These are phyloP conservation scores for Ceratobasidium sp. DNA, from an alignment of 1,284 basidiomycete species.

Conservation along the genomic window DNA sequence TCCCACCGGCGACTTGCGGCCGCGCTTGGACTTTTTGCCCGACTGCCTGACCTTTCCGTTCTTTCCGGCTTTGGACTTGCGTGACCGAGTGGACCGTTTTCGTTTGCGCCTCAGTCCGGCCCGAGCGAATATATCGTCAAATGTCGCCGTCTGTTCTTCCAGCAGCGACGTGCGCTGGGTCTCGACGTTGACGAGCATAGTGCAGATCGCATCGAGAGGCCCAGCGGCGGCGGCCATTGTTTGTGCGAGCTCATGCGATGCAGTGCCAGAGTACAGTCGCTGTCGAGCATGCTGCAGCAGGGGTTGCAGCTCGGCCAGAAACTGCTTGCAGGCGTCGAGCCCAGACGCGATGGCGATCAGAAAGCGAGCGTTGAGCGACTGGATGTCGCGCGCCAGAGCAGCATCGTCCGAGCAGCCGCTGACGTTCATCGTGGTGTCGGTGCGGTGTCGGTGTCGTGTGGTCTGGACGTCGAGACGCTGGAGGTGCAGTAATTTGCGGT, in stretches of 20 bases:
- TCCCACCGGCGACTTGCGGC: constrained; percentile 28
- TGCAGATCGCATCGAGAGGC: not conserved
- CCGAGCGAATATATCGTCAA: not conserved
- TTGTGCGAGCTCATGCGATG: not conserved
- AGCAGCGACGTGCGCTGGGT: not conserved
- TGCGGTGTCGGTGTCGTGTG: not conserved
- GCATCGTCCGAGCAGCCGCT: constrained; percentile 11
- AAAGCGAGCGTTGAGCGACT: not conserved
- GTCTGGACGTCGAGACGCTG: too few relatives aligned
- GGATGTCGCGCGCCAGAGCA: constrained; percentile 6
- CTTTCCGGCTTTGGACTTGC: constrained; percentile 32
- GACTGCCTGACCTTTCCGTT: constrained; percentile 20
- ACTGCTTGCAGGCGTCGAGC: not conserved
- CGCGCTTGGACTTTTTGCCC: constrained; percentile 35
- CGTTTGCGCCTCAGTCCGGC: not conserved
- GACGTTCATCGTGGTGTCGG: constrained; percentile 21
- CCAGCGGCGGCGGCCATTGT: not conserved
- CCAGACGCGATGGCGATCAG: constrained; percentile 1
- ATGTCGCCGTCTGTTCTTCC: not conserved
- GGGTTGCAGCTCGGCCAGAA: not conserved
- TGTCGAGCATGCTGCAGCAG: not conserved
- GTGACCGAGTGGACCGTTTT: constrained; percentile 19
- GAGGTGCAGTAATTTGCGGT: too few relatives aligned
- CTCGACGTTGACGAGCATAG: not conserved
- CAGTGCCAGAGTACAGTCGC: not conserved